These are phyloP conservation scores for Chlorella sp. DNA, from an alignment of 139 green algal species.

Conservation along the genomic window DNA sequence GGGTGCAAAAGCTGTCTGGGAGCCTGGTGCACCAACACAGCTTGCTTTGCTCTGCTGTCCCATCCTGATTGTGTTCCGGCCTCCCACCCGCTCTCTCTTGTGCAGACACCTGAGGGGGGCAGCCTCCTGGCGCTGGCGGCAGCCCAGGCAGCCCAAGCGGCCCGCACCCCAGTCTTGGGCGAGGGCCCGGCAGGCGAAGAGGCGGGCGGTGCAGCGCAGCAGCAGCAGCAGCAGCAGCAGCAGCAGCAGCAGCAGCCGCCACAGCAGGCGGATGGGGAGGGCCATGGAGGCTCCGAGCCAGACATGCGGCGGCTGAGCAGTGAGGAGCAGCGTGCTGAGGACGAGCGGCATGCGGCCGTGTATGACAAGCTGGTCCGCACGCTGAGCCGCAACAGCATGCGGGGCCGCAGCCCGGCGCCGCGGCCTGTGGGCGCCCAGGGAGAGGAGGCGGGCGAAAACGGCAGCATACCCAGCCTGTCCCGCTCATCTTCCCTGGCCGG, in stretches of 20 bases:
- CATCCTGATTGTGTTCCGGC: too few species aligned
- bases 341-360: background rate
- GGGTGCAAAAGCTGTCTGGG: too few species aligned
- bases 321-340: background rate
- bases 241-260: conserved; percentile 2
- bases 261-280: background rate
- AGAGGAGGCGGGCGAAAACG: background rate
- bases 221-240: background rate
- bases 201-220: too few species aligned
- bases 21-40: too few species aligned
- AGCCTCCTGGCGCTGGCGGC: too few species aligned
- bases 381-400: conserved; percentile 5
- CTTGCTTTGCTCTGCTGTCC: too few species aligned
- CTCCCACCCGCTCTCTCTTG: background rate
- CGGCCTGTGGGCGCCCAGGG: too few species aligned
- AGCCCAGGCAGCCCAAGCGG: too few species aligned
- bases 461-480: background rate
- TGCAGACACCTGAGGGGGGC: background rate
- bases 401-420: background rate
- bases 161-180: too few species aligned
- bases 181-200: too few species aligned
- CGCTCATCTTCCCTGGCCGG: background rate
- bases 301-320: background rate
- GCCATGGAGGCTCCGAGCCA: background rate
- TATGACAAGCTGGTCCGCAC: conserved; percentile 6